Evolutionary conservation across 768 basidiomycete species (phyloP), one percentile per base, ranked within the genome.

Genomic region (Daedaleopsis sinensis): DNA sequence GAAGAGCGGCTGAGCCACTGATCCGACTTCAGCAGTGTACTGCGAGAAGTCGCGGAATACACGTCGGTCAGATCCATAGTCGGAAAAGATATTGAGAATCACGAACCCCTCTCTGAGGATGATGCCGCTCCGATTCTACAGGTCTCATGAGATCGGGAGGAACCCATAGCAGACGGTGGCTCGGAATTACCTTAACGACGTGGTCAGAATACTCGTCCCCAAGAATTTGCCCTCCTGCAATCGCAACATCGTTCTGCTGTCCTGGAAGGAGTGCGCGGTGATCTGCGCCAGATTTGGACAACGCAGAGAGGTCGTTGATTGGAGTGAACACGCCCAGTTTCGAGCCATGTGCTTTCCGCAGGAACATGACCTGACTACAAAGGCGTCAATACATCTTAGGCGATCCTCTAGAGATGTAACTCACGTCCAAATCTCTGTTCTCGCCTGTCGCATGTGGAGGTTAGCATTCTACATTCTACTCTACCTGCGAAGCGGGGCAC

Each of bases 171-270:
- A 23, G 7, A 24, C 3, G 1, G 5, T 13, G 18, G 54, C 49
- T 43, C 8, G n/a, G 32, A 61, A 80, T 32, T 59, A 91, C 93
- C 81, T 90, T 90, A 36, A 99, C 87, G 48, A 98, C 94, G 71
- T 96, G 93, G 44, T 93, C 91, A 3, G 93, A 94, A 78, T 94
- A 98, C 72, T 99, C 97, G 70, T 98, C 96, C 5, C 94, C 96
- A 1, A 96, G 78, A 47, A 97, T 85, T 70, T 90, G 91, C 0
- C 93, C 94, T 11, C 94, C 94, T 21, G 84, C 76, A 59, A 88
- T 90, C 37, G 84, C 88, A 12, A 88, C 83, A 67, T 89, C 87
- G 63, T 91, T 88, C 72, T 85, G 86, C 71, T 83, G 84, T n/a
- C 87, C 90, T 43, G 86, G 79, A 35, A 88, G 75, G 51, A 88